A percentile compares a stretch with the other conserved stretches of the same genome.
These are phyloP conservation scores for Grigorovia jiainica DNA, from an alignment of 805 yeast species.

Conservation along the genomic window DNA sequence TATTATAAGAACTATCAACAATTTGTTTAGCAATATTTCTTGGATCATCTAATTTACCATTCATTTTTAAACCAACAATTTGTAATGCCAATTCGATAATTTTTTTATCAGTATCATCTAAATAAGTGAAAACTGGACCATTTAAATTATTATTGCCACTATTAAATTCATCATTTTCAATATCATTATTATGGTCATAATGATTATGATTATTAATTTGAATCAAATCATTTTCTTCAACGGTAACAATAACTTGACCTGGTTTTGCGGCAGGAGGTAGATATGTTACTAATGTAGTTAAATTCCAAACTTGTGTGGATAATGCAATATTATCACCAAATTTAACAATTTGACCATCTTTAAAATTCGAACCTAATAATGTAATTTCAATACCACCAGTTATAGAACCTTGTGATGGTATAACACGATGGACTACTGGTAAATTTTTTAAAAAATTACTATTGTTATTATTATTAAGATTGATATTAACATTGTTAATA, in stretches of 20 bases:
- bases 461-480: too few relatives aligned
- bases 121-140: constrained; percentile 65
- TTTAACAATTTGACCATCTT: constrained; percentile 74
- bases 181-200: constrained; percentile 9
- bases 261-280: constrained; percentile 85
- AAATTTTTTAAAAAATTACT: constrained; percentile 1
- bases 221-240: constrained; percentile 34
- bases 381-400: constrained; percentile 97
- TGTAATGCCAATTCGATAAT: constrained; percentile 91
- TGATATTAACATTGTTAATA: background rate
- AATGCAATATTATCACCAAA: constrained; percentile 76
- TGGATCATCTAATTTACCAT: constrained; percentile 91
- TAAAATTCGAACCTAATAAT: constrained; percentile 76
- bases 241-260: constrained; percentile 85
- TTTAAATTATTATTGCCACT: constrained; percentile 19
- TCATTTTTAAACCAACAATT: constrained; percentile 94
- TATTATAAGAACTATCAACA: constrained; percentile 36
- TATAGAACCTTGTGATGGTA: constrained; percentile 92
- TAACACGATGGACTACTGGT: constrained; percentile 55
- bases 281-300: constrained; percentile 84
- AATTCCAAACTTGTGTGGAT: constrained; percentile 94
- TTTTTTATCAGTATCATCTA: constrained; percentile 92
- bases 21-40: constrained; percentile 85
- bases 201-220: background rate
- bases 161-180: background rate